Conservation (phyloP, 192 early-diverging fungal species). For the Cladochytrium replicatum region DNA sequence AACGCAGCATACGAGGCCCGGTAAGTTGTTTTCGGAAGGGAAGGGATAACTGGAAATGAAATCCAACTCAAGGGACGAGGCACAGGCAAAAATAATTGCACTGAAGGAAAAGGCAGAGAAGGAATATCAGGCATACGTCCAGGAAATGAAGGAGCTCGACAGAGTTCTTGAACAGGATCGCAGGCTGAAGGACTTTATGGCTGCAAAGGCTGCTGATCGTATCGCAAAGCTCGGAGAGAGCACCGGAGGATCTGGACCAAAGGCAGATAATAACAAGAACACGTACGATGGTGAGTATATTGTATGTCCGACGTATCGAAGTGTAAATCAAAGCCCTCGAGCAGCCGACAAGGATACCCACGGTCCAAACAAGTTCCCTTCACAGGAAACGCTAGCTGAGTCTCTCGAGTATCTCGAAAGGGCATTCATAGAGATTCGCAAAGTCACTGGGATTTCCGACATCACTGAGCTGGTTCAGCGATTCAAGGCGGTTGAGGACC, state of each 20-base stretch:
- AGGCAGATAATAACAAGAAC: not conserved
- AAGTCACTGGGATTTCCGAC: conserved; percentile 41
- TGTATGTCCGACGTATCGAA: not conserved
- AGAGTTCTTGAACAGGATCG: conserved; percentile 47
- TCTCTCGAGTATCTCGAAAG: conserved; percentile 41
- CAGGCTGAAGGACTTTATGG: conserved; percentile 51
- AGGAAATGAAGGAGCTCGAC: conserved; percentile 54
- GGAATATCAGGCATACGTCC: conserved; percentile 51
- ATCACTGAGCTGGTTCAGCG: conserved; percentile 43
- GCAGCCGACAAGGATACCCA: conserved; percentile 3
- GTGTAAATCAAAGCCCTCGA: no score
- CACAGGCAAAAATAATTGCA: conserved; percentile 44
- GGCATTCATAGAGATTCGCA: conserved; percentile 39
- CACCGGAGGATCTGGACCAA: not conserved
- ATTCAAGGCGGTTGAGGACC: conserved; percentile 50
- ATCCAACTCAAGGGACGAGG: conserved; percentile 36
- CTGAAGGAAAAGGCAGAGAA: conserved; percentile 52
- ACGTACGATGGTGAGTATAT: not conserved
- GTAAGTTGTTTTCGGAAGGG: conserved; percentile 11
- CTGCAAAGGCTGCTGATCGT: conserved; percentile 44
- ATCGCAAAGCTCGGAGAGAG: conserved; percentile 9
- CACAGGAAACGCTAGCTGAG: conserved; percentile 35
- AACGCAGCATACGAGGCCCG: conserved; percentile 51
- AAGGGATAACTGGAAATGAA: not conserved
- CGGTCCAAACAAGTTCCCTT: conserved; percentile 22